Conservation (phyloP, 2,329 filamentous ascomycete genomes). For the Podosphaera fusca region DNA sequence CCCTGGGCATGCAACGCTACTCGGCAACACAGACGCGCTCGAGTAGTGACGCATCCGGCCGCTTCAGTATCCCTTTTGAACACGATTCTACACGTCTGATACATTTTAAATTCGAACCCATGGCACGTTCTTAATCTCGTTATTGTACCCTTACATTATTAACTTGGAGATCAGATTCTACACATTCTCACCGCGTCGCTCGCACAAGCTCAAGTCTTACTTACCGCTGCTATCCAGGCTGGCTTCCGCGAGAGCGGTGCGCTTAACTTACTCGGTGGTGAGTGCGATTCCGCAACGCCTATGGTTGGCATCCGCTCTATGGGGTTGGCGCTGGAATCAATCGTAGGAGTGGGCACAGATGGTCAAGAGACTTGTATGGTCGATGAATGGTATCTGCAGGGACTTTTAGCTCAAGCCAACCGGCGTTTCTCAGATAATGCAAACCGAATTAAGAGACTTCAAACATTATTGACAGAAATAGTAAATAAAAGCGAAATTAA, state of each 20-base stretch:
- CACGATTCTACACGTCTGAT: constrained; percentile 26
- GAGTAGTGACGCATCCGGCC: background rate
- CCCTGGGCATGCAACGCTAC: constrained; percentile 20
- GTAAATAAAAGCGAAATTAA: background rate
- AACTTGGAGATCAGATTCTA: constrained; percentile 39
- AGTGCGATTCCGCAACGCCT: constrained; percentile 24
- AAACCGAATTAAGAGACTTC: constrained; percentile 43
- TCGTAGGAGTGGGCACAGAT: constrained; percentile 36
- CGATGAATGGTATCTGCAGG: constrained; percentile 39
- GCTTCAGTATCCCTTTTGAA: background rate
- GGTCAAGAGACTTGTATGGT: constrained; percentile 31
- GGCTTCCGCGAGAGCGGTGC: constrained; percentile 84
- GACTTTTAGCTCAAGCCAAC: constrained; percentile 47
- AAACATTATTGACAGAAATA: constrained; percentile 18
- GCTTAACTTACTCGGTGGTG: constrained; percentile 31
- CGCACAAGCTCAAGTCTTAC: constrained; percentile 48
- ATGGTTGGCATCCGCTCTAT: constrained; percentile 73
- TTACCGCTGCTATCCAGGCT: constrained; percentile 53
- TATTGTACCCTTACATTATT: background rate
- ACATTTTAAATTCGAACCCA: constrained; percentile 84
- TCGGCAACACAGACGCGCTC: background rate
- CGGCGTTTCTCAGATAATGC: constrained; percentile 49
- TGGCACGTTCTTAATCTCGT: constrained; percentile 34
- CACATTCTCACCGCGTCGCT: constrained; percentile 63
- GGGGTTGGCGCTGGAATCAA: constrained; percentile 58